phyloP scores from a whole-genome alignment of 2,329 filamentous ascomycete genomes.

The Colletotrichum agaves region DNA sequence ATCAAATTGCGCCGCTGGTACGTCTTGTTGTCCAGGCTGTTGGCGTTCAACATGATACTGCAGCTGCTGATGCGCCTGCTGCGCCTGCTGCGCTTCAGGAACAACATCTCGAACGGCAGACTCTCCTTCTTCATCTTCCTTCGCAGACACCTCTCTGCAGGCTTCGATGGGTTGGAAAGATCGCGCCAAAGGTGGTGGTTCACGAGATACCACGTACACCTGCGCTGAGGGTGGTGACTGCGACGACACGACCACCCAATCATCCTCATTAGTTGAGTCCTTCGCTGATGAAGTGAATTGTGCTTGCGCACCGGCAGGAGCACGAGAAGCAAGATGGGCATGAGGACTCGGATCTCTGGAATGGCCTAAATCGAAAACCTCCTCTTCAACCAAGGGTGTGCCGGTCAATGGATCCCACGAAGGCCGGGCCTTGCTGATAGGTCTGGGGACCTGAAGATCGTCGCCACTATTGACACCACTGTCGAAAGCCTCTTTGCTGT shows the following conservation, averaged over 20 bases:
- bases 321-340: not conserved
- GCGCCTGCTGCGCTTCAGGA: not conserved
- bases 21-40: too few species aligned
- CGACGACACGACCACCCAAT: slow-evolving; percentile 48
- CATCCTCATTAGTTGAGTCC: slow-evolving; percentile 40
- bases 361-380: slow-evolving; percentile 44
- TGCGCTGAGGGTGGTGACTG: slow-evolving; percentile 40
- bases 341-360: slow-evolving; percentile 36
- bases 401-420: slow-evolving; percentile 49
- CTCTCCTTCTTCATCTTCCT: not conserved
- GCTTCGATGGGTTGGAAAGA: slow-evolving; percentile 14
- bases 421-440: slow-evolving; percentile 49
- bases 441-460: slow-evolving; percentile 41
- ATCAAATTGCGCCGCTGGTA: too few species aligned
- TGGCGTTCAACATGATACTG: slow-evolving; percentile 37
- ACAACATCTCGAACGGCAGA: not conserved
- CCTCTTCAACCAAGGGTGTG: slow-evolving; percentile 51
- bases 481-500: slow-evolving; percentile 33
- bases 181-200: slow-evolving; percentile 12
- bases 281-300: not conserved
- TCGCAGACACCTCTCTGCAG: slow-evolving; percentile 5
- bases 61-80: not conserved
- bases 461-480: slow-evolving; percentile 19
- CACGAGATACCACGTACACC: slow-evolving; percentile 42
- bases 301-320: slow-evolving; percentile 1